Evolutionary conservation across 2,329 filamentous ascomycete species (phyloP), one percentile per base, ranked within the genome.

Genomic region (Penicillium italicum): DNA sequence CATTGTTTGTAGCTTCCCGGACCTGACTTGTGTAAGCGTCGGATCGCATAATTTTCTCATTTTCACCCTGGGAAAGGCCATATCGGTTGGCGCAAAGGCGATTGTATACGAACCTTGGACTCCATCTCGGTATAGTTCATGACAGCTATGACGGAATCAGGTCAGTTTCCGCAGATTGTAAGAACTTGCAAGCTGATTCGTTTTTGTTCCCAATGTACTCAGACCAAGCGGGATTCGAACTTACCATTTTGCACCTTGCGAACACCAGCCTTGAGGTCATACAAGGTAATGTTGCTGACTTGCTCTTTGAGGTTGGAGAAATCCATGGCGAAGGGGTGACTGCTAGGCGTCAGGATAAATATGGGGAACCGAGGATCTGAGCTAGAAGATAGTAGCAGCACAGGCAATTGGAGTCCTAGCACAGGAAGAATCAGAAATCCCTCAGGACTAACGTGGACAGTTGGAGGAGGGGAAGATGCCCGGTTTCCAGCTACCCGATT

Each of bases 111-210:
- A 62, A 81, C 82, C 77, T 86, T 86, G 56, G 83, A 75, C 77
- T 95, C 90, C 89, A 94, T 93, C 72, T 97, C 92, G 40, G 92
- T 96, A 75, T 93, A 96, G 78, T 96, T 97, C 92, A 97, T 96
- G 58, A 96, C 91, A 63, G 91, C 91, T 96, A 68, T 61, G 57
- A 44, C 38, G 59, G 50, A 56, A 61, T 66, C 57, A 65, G 57
- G 56, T 54, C 58, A 52, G 49, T 41, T 52, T 46, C 47, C 50
- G 56, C 50, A 28, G 42, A 55, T 46, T 42, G 18, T 16, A 20
- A 42, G 34, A 57, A 45, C 24, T 48, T n/a, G 38, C 11, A 56
- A 53, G 37, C n/a, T 16, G 20, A 43, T 26, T 49, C 24, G 37
- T 31, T 34, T 45, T 52, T 22, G 43, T 50, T 22, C n/a, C 40